Evolutionary conservation across 1,139 yeast genomes (phyloP), one percentile per base, ranked within the genome.

Genomic region (Geotrichum carabidarum): DNA sequence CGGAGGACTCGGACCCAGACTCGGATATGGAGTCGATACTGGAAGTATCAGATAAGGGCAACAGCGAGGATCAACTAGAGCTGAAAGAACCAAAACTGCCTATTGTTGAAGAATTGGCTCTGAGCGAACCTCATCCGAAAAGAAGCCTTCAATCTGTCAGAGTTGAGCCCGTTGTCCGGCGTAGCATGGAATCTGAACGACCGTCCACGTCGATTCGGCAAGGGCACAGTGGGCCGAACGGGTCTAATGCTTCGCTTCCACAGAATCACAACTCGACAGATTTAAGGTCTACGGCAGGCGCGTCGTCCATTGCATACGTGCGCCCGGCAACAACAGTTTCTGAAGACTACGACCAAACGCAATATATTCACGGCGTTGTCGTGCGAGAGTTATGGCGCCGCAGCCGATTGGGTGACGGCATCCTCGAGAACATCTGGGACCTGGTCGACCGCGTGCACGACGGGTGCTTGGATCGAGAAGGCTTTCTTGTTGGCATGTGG

Each of bases 401-500:
- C 51, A 85, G 95, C 50, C 77, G 83, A 60, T 73, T 93, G 32
- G 83, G 93, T 1, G 75, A 74, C 31, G 86, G 81, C 31, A 78
- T 82, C 0, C 72, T 93, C 40, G 76, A 74, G 17, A 78, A 79
- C 48, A 84, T 93, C 27, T 93, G 96, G 90, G 78, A 81, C 45
- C 73, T 90, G 53, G 95, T 90, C 15, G 96, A 90, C 66, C 78
- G 79, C 48, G 74, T 91, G 60, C 74, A 74, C 49, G 95, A 87
- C 68, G 95, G 96, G 0, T 81, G 89, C 0, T 73, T 91, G 53
- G 87, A 85, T 63, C 80, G 87, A 58, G 84, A 82, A 48, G 91
- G 91, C 60, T 93, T 93, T 64, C 72, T 91, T 42, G 94, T 90
- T 12, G 99, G 96, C 0, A 89, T 86, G 88, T 91, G 98, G 98